A percentile compares a stretch with the other conserved stretches of the same genome.
Evolutionary conservation across 148 eudicot genomes (phyloP).

Genomic region (Cornus controversa): DNA sequence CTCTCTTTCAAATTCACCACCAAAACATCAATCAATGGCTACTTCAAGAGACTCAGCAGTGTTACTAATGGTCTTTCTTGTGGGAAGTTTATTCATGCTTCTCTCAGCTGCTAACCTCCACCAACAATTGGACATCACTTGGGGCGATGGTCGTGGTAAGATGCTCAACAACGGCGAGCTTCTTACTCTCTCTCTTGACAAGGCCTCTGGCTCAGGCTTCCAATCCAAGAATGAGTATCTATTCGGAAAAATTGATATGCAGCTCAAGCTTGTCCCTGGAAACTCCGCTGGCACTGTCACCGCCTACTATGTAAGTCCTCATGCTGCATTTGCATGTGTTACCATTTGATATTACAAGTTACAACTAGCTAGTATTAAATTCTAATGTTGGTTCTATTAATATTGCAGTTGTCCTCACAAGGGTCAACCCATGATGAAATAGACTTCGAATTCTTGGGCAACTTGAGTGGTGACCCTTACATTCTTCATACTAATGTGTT

Average conservation of each 20-base stretch:
- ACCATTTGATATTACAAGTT: too few relatives aligned
- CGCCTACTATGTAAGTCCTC: not conserved
- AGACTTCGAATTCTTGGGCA: conserved; percentile 27
- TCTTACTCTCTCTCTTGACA: not conserved
- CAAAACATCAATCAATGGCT: not conserved
- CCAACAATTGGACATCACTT: not conserved
- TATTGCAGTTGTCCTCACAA: conserved; percentile 19
- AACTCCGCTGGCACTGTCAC: not conserved
- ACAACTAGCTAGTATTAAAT: too few relatives aligned
- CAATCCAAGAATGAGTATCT: not conserved
- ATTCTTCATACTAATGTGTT: conserved; percentile 21
- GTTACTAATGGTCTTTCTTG: not conserved
- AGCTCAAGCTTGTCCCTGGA: not conserved
- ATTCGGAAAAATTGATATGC: not conserved
- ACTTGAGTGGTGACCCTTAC: conserved; percentile 15
- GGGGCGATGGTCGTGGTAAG: not conserved
- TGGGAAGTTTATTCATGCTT: not conserved
- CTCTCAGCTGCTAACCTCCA: not conserved
- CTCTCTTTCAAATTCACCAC: not conserved
- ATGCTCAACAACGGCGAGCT: not conserved
- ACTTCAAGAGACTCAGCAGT: not conserved
- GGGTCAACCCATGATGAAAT: conserved; percentile 20
- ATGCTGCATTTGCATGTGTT: too few relatives aligned
- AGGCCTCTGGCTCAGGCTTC: not conserved
- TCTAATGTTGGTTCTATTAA: not conserved